Conservation (phyloP, 2,329 filamentous ascomycete species). For the Pseudocercospora fijiensis region DNA sequence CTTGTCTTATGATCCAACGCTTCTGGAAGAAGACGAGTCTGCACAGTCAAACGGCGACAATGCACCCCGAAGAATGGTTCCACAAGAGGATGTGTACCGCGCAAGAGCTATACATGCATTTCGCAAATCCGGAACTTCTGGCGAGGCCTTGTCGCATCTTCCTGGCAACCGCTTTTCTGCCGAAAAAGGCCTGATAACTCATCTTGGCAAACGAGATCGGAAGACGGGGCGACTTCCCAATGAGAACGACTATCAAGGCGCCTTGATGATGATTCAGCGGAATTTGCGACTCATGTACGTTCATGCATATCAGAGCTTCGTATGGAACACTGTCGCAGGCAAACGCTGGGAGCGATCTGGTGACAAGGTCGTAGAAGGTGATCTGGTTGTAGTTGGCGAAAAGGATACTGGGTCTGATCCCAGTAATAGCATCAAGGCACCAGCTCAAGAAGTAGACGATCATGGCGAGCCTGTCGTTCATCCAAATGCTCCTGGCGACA, state of each 20-base stretch:
- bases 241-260: slow-evolving; percentile 72
- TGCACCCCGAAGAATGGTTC: slow-evolving; percentile 47
- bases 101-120: slow-evolving; percentile 77
- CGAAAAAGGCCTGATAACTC: slow-evolving; percentile 74
- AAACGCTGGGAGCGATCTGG: slow-evolving; percentile 78
- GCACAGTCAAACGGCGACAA: slow-evolving; percentile 10
- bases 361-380: slow-evolving; percentile 72
- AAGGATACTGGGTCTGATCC: slow-evolving; percentile 49
- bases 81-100: slow-evolving; percentile 72
- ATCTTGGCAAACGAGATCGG: slow-evolving; percentile 57
- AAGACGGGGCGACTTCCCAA: slow-evolving; percentile 49
- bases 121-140: slow-evolving; percentile 51
- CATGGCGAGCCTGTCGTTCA: slow-evolving; percentile 66
- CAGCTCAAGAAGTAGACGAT: slow-evolving; percentile 51
- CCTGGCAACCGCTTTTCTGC: slow-evolving; percentile 75
- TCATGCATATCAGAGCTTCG: slow-evolving; percentile 90
- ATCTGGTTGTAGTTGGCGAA: slow-evolving; percentile 70
- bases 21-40: slow-evolving; percentile 57
- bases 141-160: slow-evolving; percentile 63
- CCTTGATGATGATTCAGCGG: slow-evolving; percentile 74
- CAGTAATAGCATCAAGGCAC: slow-evolving; percentile 36
- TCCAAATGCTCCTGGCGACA: slow-evolving; percentile 44
- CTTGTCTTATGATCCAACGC: slow-evolving; percentile 66
- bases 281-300: slow-evolving; percentile 91
- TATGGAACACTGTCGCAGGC: slow-evolving; percentile 87